Percentiles rank a stretch among this genome's conserved stretches.
Conservation (phyloP, 805 yeast species). For the Metschnikowia lochheadii region DNA sequence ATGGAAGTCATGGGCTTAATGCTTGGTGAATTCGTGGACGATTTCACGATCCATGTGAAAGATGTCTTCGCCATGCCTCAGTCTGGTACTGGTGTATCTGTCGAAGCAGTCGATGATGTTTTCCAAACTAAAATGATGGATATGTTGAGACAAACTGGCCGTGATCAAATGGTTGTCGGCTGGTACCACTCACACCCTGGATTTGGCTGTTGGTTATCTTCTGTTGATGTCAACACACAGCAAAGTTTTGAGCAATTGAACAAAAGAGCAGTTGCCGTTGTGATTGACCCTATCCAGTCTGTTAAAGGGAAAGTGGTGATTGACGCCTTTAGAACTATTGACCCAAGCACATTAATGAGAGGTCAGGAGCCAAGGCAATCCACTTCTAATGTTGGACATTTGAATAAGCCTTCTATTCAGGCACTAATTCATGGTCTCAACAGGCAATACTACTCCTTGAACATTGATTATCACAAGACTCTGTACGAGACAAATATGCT, state of each 20-base stretch:
- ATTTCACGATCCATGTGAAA: slow-evolving; percentile 92
- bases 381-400: slow-evolving; percentile 90
- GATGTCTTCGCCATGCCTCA: slow-evolving; percentile 99
- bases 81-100: slow-evolving; percentile 96
- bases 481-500: slow-evolving; percentile 90
- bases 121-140: slow-evolving; percentile 99
- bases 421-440: slow-evolving; percentile 95
- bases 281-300: slow-evolving; percentile 96
- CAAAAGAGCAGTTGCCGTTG: slow-evolving; percentile 96
- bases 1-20: slow-evolving; percentile 91
- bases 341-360: slow-evolving; percentile 82
- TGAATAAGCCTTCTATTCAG: slow-evolving; percentile 94
- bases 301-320: slow-evolving; percentile 98
- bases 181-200: slow-evolving; percentile 99
- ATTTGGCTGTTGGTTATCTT: slow-evolving; percentile 98
- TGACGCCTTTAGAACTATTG: slow-evolving; percentile 95
- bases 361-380: slow-evolving; percentile 98
- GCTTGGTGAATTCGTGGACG: slow-evolving; percentile 98
- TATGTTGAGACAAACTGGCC: slow-evolving; percentile 97
- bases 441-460: slow-evolving; percentile 93
- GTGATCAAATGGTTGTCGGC: slow-evolving; percentile 98
- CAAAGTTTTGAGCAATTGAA: slow-evolving; percentile 96
- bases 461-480: slow-evolving; percentile 92
- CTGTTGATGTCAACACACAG: slow-evolving; percentile 96
- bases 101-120: slow-evolving; percentile 98